phyloP scores from a whole-genome alignment of 768 basidiomycete genomes.

The Leccinum subtestaceum region DNA sequence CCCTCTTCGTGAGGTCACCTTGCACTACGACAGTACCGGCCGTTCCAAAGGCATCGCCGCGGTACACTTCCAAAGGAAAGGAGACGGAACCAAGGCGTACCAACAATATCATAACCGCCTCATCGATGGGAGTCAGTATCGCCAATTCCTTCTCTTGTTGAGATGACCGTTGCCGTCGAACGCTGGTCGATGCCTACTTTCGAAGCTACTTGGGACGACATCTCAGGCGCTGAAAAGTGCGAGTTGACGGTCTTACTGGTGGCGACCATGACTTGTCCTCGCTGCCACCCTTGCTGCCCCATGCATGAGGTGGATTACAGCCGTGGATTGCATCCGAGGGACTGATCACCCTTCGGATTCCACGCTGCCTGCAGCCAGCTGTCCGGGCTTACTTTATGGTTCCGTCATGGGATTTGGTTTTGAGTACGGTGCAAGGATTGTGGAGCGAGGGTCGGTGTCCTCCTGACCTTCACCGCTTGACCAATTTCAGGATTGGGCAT shows the following conservation, averaged over 20 bases:
- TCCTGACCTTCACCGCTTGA: constrained; percentile 34
- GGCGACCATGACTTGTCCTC: constrained; percentile 32
- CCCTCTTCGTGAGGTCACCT: constrained; percentile 75
- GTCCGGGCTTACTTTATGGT: constrained; percentile 27
- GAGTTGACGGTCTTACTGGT: constrained; percentile 29
- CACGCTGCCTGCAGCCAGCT: constrained; percentile 26
- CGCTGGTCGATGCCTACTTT: constrained; percentile 22
- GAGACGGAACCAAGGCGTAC: constrained; percentile 90
- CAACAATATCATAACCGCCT: constrained; percentile 96
- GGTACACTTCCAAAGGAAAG: constrained; percentile 80
- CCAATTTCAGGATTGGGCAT: constrained; percentile 33
- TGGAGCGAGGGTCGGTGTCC: constrained; percentile 28
- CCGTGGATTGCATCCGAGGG: constrained; percentile 23
- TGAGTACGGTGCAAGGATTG: constrained; percentile 32
- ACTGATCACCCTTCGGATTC: constrained; percentile 29
- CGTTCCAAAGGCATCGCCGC: constrained; percentile 90
- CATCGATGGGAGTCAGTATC: constrained; percentile 99
- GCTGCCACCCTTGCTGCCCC: constrained; percentile 18
- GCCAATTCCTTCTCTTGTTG: constrained; percentile 40
- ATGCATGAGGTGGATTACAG: constrained; percentile 25
- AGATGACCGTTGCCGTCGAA: constrained; percentile 22
- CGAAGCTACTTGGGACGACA: constrained; percentile 25
- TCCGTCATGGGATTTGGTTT: constrained; percentile 33
- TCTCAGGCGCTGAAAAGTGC: constrained; percentile 28
- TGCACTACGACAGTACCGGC: constrained; percentile 82